Evolutionary conservation across 768 basidiomycete genomes (phyloP), one percentile per base, ranked within the genome.

Genomic region (Cytidiella melzeri): DNA sequence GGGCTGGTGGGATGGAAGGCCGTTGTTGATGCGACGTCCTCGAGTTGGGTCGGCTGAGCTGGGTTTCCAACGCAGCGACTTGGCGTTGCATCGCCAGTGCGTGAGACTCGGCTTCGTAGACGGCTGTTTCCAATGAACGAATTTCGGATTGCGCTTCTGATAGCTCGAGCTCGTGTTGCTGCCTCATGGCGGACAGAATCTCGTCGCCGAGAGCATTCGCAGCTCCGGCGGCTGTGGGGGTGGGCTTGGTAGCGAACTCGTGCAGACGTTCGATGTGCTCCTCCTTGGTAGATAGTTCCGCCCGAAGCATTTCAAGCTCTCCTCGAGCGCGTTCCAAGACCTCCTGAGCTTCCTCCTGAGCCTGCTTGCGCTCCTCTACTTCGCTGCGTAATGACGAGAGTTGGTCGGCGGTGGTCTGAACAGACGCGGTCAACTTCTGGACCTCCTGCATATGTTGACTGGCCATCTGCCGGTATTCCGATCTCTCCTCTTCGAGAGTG

Each of bases 141-240:
- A 93, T 84, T 61, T 82, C 81, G 0, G 87, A 87, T 28, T 87
- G 87, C 3, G 90, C 81, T 10, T 79, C 71, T 28, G 90, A 92
- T 5, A 93, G 73, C 51, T 92, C 90, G 50, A 94, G 76, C 11
- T 77, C 74, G 58, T 91, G 86, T 55, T 89, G 85, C 59, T 91
- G 86, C 58, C 73, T 73, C 27, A 87, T 66, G 21, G 83, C 78
- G 49, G 77, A 75, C 18, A 89, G 64, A 70, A 91, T 76, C 67
- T 92, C 90, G 58, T 79, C 78, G 66, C 87, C 82, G 28, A 91
- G 69, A 23, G 84, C 82, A 41, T 73, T 74, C 24, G 76, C 64
- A 1, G 62, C 63, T 44, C 61, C 23, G 18, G 68, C 61, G 3
- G 69, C 61, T n/a, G n/a, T n/a, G n/a, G n/a, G n/a, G n/a, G n/a